Evolutionary conservation across 164 flowering plant genomes (phyloP).

Genomic region (Tinospora cordifolia): DNA sequence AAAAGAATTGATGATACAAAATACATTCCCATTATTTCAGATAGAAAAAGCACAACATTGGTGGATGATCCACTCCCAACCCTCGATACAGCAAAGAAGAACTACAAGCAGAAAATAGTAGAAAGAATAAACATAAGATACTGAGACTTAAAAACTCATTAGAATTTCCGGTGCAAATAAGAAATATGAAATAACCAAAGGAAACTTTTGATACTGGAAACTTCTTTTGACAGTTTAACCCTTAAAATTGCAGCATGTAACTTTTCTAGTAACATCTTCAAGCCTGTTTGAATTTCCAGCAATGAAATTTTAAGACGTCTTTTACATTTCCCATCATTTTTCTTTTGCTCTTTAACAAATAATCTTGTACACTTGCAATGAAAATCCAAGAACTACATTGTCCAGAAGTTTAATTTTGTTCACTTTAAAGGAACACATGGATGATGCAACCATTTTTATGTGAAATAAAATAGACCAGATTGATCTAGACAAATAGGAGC

Average conservation of each 20-base stretch:
- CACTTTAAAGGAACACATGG: neutral
- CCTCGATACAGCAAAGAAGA: constrained; percentile 95
- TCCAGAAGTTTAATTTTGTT: neutral
- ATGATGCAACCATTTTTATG: neutral
- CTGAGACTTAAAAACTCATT: neutral
- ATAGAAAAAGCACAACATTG: constrained; percentile 88
- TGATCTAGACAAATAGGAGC: neutral
- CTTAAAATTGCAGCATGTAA: too few relatives aligned
- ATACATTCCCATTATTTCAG: constrained; percentile 99
- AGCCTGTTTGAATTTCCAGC: too few relatives aligned
- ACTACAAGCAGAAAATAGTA: constrained; percentile 41
- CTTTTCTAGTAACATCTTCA: too few relatives aligned
- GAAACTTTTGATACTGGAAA: neutral
- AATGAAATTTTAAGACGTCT: too few relatives aligned
- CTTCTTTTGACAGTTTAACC: too few relatives aligned
- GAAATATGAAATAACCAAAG: neutral
- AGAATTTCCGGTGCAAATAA: neutral
- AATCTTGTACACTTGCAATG: too few relatives aligned
- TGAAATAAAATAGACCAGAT: neutral
- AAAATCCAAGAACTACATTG: too few relatives aligned
- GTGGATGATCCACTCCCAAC: constrained; percentile 97
- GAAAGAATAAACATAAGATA: neutral
- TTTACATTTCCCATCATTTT: too few relatives aligned
- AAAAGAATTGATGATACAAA: constrained; percentile 90
- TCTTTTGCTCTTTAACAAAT: neutral